These are phyloP conservation scores for Vinca minor DNA, from an alignment of 257 asterid genomes.

Conservation along the genomic window DNA sequence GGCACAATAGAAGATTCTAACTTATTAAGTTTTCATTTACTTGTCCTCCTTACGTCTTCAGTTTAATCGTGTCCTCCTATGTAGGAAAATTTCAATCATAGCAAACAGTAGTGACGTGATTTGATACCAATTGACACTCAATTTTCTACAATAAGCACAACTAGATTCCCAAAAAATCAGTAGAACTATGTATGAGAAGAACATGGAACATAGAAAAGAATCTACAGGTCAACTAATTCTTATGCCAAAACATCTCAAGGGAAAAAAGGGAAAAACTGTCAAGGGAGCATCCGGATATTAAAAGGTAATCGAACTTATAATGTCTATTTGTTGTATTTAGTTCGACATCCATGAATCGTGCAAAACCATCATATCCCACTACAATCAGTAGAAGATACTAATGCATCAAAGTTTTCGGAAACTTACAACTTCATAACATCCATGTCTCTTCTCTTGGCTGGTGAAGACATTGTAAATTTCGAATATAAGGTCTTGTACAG, in stretches of 20 bases:
- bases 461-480: conserved; percentile 57
- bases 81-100: no score
- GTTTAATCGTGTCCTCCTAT: no score
- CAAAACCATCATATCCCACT: background rate
- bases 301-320: background rate
- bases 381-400: background rate
- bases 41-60: no score
- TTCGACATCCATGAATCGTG: background rate
- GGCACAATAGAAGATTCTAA: no score
- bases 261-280: background rate
- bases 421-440: conserved; percentile 93
- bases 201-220: no score
- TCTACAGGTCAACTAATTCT: no score
- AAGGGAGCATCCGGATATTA: background rate
- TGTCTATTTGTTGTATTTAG: no score
- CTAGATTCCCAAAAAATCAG: background rate
- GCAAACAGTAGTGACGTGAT: no score
- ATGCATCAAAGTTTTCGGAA: background rate
- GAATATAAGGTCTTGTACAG: background rate
- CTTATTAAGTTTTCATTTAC: no score
- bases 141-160: background rate
- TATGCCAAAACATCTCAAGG: no score
- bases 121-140: background rate
- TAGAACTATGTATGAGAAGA: no score
- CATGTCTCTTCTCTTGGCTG: conserved; percentile 91